phyloP scores from a whole-genome alignment of 805 yeast species.

The Yarrowia divulgata region DNA sequence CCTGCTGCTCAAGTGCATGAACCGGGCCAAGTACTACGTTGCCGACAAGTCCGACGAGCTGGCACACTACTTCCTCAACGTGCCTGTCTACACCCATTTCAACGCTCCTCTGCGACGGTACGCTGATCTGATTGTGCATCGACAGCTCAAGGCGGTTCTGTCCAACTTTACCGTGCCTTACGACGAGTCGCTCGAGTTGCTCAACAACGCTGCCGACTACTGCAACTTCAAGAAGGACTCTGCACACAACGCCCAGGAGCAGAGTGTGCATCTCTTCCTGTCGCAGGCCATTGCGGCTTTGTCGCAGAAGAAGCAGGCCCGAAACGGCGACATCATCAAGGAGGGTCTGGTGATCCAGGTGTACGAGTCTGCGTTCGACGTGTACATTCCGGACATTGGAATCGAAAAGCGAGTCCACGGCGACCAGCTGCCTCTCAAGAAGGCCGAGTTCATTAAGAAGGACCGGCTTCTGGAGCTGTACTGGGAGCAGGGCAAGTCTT shows the following conservation, averaged over 20 bases:
- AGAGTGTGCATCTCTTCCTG: conserved; percentile 84
- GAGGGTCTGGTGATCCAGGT: conserved; percentile 91
- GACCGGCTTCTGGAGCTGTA: conserved; percentile 75
- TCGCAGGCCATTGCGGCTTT: conserved; percentile 84
- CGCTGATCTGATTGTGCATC: conserved; percentile 89
- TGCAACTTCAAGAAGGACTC: conserved; percentile 96
- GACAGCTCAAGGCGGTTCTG: conserved; percentile 80
- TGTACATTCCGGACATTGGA: conserved; percentile 89
- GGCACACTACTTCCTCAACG: conserved; percentile 80
- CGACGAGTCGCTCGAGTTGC: conserved; percentile 56
- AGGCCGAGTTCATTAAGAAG: conserved; percentile 86
- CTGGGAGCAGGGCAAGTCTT: conserved; percentile 93
- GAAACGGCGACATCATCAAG: conserved; percentile 71
- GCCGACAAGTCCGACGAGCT: conserved; percentile 66
- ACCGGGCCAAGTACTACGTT: conserved; percentile 68
- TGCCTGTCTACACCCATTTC: conserved; percentile 91
- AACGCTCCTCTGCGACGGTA: conserved; percentile 92
- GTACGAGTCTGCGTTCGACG: conserved; percentile 95
- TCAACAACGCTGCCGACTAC: conserved; percentile 85
- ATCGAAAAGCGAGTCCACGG: conserved; percentile 97
- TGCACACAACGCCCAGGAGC: conserved; percentile 91
- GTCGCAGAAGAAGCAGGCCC: conserved; percentile 48
- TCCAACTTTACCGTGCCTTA: conserved; percentile 45
- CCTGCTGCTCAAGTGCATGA: conserved; percentile 78
- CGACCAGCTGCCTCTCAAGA: conserved; percentile 89